Conservation (phyloP, 2,329 filamentous ascomycete species). For the Ophiosphaerella narmari region DNA sequence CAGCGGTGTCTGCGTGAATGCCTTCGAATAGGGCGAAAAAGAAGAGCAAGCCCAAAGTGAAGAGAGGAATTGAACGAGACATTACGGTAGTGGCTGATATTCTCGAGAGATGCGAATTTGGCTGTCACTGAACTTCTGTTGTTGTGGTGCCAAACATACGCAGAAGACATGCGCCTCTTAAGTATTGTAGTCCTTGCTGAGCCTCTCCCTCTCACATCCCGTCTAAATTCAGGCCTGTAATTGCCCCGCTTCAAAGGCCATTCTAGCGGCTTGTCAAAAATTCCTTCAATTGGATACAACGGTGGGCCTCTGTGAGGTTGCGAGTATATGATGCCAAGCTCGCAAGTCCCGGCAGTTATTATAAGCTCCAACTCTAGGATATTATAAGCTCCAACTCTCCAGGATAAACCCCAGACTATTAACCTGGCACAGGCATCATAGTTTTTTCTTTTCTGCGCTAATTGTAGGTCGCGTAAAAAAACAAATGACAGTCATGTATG, state of each 20-base stretch:
- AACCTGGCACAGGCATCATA: background rate
- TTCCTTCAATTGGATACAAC: background rate
- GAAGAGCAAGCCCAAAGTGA: constrained; percentile 10
- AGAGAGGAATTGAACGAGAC: constrained; percentile 11
- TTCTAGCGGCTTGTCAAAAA: background rate
- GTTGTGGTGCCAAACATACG: too few relatives aligned
- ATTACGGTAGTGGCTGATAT: constrained; percentile 1
- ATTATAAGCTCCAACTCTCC: background rate
- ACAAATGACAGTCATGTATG: too few relatives aligned
- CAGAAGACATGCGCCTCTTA: too few relatives aligned
- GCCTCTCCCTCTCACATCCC: too few relatives aligned
- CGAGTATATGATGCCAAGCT: background rate
- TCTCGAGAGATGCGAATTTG: background rate
- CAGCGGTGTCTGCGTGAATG: constrained; percentile 8
- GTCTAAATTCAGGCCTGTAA: too few relatives aligned
- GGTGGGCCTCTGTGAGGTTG: background rate
- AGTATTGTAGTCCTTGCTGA: too few relatives aligned
- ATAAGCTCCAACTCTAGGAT: background rate
- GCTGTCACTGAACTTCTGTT: background rate
- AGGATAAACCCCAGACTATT: background rate
- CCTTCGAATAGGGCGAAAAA: constrained; percentile 9
- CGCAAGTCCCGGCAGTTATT: background rate
- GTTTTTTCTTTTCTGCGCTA: background rate
- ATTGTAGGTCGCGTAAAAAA: too few relatives aligned
- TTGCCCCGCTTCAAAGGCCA: background rate